Percentiles rank a stretch among this genome's conserved stretches.
Conservation (phyloP, 1,139 yeast genomes). For the Blastobotrys buckinghamii region DNA sequence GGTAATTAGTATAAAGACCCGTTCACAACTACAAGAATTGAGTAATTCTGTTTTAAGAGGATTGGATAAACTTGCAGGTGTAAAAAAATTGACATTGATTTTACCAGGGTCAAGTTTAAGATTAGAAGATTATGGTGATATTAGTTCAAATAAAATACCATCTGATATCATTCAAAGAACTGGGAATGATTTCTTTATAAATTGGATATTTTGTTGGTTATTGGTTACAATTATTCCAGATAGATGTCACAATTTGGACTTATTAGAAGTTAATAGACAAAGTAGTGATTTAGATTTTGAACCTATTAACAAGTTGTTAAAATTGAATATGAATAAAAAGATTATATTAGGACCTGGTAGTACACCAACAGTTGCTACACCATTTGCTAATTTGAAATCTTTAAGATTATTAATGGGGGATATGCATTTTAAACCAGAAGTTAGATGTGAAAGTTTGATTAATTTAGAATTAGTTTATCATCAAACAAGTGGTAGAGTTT, state of each 20-base stretch:
- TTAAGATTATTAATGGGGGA: slow-evolving; percentile 7
- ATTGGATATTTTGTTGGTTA: slow-evolving; percentile 9
- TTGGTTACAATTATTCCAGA: slow-evolving; percentile 3
- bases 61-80: slow-evolving; percentile 4
- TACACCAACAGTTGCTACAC: slow-evolving; percentile 2
- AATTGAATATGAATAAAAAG: background rate
- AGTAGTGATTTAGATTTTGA: background rate
- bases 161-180: slow-evolving; percentile 7
- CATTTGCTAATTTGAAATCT: background rate
- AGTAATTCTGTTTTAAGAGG: background rate
- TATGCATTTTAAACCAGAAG: slow-evolving; percentile 3
- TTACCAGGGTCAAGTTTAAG: background rate
- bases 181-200: slow-evolving; percentile 6
- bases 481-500: slow-evolving; percentile 5
- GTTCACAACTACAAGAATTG: slow-evolving; percentile 1
- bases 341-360: slow-evolving; percentile 6
- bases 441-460: slow-evolving; percentile 4
- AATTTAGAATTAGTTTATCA: slow-evolving; percentile 8
- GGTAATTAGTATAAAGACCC: background rate
- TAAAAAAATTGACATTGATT: background rate
- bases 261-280: background rate
- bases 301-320: slow-evolving; percentile 3
- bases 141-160: background rate
- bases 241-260: slow-evolving; percentile 4
- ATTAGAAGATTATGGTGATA: slow-evolving; percentile 3